These are phyloP conservation scores for Alopecurus myosuroides DNA, from an alignment of 176 grass and related monocot species.

Conservation along the genomic window DNA sequence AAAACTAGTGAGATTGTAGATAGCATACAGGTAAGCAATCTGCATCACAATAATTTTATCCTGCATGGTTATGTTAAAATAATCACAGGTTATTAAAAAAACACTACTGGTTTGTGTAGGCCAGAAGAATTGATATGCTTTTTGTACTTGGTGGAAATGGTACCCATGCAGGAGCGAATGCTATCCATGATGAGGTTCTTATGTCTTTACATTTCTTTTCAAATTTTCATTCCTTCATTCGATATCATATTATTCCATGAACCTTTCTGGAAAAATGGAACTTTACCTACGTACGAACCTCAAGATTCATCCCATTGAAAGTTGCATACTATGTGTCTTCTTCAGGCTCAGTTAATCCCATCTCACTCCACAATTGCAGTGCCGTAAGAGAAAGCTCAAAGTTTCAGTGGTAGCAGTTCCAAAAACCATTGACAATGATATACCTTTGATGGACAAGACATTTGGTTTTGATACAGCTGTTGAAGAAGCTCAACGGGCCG, in stretches of 20 bases:
- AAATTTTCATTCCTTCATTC: conserved; percentile 3
- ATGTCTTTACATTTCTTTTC: background rate
- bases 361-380: conserved; percentile 20
- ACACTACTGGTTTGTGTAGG: conserved; percentile 45
- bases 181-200: conserved; percentile 84
- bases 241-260: conserved; percentile 1
- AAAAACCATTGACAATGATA: conserved; percentile 98
- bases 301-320: background rate
- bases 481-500: conserved; percentile 89
- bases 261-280: background rate
- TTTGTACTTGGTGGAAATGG: conserved; percentile 99
- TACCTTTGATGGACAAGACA: conserved; percentile 95
- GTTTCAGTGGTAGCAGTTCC: conserved; percentile 84
- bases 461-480: conserved; percentile 99
- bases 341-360: background rate
- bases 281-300: background rate
- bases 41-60: conserved; percentile 11
- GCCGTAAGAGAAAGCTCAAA: conserved; percentile 86
- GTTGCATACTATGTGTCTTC: background rate
- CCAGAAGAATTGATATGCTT: conserved; percentile 85
- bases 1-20: conserved; percentile 85
- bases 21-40: conserved; percentile 66
- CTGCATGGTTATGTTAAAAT: background rate
- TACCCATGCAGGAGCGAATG: conserved; percentile 88
- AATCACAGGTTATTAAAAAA: background rate